Percentiles rank a stretch among this genome's conserved stretches.
phyloP scores from a whole-genome alignment of 371 early-diverging fungal species.

The Mortierella sp. region DNA sequence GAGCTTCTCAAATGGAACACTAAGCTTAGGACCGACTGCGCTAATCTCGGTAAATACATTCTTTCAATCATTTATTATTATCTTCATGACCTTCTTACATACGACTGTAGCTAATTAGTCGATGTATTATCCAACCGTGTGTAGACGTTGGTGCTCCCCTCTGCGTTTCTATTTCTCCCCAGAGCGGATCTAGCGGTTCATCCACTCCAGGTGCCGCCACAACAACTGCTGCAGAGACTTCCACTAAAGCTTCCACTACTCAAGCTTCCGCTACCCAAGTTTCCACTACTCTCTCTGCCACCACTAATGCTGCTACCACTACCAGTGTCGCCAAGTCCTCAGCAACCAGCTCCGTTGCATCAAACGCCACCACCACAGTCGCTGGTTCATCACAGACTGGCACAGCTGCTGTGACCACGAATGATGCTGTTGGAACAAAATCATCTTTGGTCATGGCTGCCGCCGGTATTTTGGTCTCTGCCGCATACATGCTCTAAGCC shows the following conservation, averaged over 20 bases:
- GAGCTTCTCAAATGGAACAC: conserved; percentile 31
- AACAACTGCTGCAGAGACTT: neutral
- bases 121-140: neutral
- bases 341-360: neutral
- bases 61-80: neutral
- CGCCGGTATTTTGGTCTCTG: conserved; percentile 32
- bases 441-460: conserved; percentile 23
- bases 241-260: neutral
- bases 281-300: neutral
- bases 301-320: neutral
- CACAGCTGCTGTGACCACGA: neutral
- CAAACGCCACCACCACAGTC: neutral
- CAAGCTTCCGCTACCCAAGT: neutral
- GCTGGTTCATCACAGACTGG: neutral
- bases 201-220: neutral
- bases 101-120: neutral
- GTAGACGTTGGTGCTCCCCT: conserved; percentile 14
- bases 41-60: conserved; percentile 20
- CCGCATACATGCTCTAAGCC: conserved; percentile 34
- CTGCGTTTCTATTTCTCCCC: conserved; percentile 17
- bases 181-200: neutral
- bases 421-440: neutral
- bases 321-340: neutral
- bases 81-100: neutral
- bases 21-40: conserved; percentile 27